Conservation (phyloP, 2,329 filamentous ascomycete genomes). For the Bipolaris zeicola region DNA sequence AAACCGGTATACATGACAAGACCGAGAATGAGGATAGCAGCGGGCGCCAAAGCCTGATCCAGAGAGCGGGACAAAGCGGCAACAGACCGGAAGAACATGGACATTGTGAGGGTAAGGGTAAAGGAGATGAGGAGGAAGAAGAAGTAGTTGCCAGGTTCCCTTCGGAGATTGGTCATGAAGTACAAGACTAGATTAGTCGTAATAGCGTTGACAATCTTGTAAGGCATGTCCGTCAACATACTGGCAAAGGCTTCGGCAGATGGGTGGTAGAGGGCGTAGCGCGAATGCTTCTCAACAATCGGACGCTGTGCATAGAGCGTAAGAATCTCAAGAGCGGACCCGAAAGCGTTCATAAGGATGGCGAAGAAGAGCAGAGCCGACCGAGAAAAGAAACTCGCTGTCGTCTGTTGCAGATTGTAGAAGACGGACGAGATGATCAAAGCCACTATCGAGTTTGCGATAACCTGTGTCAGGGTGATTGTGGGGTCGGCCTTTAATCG, state of each 20-base stretch:
- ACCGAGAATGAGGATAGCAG: conserved; percentile 65
- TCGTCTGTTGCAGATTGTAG: conserved; percentile 71
- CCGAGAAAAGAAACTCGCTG: conserved; percentile 76
- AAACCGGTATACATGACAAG: conserved; percentile 74
- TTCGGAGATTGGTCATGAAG: conserved; percentile 82
- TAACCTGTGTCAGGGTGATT: conserved; percentile 69
- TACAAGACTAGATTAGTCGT: conserved; percentile 82
- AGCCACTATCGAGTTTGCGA: conserved; percentile 76
- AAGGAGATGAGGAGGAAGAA: conserved; percentile 82
- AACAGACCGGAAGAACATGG: conserved; percentile 83
- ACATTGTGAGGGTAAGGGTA: conserved; percentile 75
- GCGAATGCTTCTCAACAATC: conserved; percentile 87
- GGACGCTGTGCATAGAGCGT: conserved; percentile 87
- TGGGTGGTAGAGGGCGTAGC: conserved; percentile 88
- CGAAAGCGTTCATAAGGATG: conserved; percentile 83
- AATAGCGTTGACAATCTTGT: conserved; percentile 76
- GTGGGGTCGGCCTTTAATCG: conserved; percentile 78
- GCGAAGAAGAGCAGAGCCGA: conserved; percentile 86
- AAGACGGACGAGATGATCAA: conserved; percentile 82
- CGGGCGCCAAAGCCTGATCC: conserved; percentile 62
- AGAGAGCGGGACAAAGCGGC: conserved; percentile 74
- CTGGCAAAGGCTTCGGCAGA: conserved; percentile 86
- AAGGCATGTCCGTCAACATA: conserved; percentile 85
- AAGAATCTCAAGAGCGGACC: conserved; percentile 80
- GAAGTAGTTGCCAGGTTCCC: conserved; percentile 79